phyloP scores from a whole-genome alignment of 176 grass and related monocot species.

The Cocos nucifera region DNA sequence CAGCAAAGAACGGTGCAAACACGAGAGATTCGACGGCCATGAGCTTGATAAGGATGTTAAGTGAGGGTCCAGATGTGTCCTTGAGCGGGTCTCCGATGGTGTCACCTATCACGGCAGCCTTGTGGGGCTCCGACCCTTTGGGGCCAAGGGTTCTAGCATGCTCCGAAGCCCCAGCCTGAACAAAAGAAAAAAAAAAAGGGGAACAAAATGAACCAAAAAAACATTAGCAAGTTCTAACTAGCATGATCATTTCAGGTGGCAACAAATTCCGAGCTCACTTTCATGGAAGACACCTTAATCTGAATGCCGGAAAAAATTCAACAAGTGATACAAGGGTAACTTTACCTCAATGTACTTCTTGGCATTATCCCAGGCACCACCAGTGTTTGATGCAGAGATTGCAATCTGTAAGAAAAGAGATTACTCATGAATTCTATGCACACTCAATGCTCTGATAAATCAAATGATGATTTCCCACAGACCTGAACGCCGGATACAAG shows the following conservation, averaged over 20 bases:
- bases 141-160: slow-evolving; percentile 36
- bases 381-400: slow-evolving; percentile 43
- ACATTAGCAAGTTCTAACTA: too few species aligned
- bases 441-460: too few species aligned
- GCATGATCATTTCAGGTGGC: too few species aligned
- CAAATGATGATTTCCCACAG: too few species aligned
- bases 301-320: too few species aligned
- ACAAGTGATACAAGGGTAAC: background rate
- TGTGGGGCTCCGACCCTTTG: slow-evolving; percentile 38
- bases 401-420: slow-evolving; percentile 20
- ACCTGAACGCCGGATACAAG: slow-evolving; percentile 40
- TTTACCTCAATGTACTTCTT: slow-evolving; percentile 54
- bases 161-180: slow-evolving; percentile 33
- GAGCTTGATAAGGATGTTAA: slow-evolving; percentile 64
- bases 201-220: background rate
- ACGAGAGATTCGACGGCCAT: slow-evolving; percentile 49
- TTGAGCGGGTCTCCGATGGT: slow-evolving; percentile 44
- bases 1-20: slow-evolving; percentile 41
- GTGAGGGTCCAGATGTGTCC: slow-evolving; percentile 45
- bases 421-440: too few species aligned
- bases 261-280: too few species aligned
- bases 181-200: background rate
- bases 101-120: slow-evolving; percentile 42
- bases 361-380: slow-evolving; percentile 47
- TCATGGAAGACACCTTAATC: too few species aligned